Evolutionary conservation across 768 basidiomycete species (phyloP).

Genomic region (Trametes coccinea): DNA sequence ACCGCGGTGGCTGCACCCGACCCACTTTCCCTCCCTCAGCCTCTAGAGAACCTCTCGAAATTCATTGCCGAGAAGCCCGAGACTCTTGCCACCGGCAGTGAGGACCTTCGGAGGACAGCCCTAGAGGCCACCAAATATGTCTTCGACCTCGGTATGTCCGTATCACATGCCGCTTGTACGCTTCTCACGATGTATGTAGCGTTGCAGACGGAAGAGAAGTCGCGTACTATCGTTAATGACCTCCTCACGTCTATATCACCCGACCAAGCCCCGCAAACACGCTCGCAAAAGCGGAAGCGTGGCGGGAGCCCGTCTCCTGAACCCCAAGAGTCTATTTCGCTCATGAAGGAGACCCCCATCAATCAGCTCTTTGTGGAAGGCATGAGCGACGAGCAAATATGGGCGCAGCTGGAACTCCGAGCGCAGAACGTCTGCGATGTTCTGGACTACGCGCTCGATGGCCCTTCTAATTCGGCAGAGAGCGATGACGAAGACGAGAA

Average conservation of each 20-base stretch:
- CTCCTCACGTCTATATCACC: constrained; percentile 70
- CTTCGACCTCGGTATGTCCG: constrained; percentile 69
- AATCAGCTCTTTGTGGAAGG: constrained; percentile 71
- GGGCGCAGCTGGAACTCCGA: constrained; percentile 91
- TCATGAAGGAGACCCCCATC: constrained; percentile 67
- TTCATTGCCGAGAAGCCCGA: constrained; percentile 57
- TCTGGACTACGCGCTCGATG: constrained; percentile 64
- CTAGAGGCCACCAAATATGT: constrained; percentile 70
- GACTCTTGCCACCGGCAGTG: constrained; percentile 53
- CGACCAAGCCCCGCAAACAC: constrained; percentile 70
- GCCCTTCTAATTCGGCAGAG: constrained; percentile 31
- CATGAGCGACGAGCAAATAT: constrained; percentile 86
- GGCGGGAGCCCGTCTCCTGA: constrained; percentile 34
- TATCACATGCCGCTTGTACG: constrained; percentile 7
- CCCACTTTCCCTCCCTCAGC: constrained; percentile 34
- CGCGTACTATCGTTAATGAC: constrained; percentile 61
- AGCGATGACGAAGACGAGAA: constrained; percentile 33
- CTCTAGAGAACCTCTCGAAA: constrained; percentile 52
- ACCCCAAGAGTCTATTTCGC: constrained; percentile 25
- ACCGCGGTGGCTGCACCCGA: neutral
- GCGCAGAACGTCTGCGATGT: constrained; percentile 68
- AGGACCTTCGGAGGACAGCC: constrained; percentile 55
- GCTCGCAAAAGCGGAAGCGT: constrained; percentile 60
- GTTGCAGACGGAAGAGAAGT: constrained; percentile 63
- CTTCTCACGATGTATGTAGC: constrained; percentile 41